A percentile compares a stretch with the other conserved stretches of the same genome.
These are phyloP conservation scores for Stygiomarasmius scandens DNA, from an alignment of 1,284 basidiomycete species.

Conservation along the genomic window DNA sequence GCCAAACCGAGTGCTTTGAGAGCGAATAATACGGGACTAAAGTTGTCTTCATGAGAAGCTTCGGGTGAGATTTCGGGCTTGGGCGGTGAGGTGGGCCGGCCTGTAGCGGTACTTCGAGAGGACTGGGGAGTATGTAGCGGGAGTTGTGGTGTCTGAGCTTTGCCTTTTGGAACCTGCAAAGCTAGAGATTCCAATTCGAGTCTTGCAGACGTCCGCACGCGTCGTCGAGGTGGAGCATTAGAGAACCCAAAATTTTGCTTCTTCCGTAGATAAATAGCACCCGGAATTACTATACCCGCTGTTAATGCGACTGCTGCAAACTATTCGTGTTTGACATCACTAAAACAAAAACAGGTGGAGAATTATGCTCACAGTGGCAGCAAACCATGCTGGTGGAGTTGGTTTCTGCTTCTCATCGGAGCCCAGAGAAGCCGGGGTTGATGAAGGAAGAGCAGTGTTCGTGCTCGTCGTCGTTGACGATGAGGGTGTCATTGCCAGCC, in stretches of 20 bases:
- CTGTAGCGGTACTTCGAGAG: neutral
- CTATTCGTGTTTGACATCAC: neutral
- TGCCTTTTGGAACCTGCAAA: neutral
- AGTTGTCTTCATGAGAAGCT: slow-evolving; percentile 30
- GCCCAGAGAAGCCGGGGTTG: neutral
- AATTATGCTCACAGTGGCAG: neutral
- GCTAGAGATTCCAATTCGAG: neutral
- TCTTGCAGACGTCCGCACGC: neutral
- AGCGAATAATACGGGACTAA: slow-evolving; percentile 36
- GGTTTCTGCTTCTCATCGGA: neutral
- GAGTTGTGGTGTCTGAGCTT: too few species aligned
- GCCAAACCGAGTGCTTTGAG: slow-evolving; percentile 45
- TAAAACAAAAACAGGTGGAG: neutral
- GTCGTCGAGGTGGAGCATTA: slow-evolving; percentile 5
- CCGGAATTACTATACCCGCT: slow-evolving; percentile 8
- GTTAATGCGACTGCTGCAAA: slow-evolving; percentile 1
- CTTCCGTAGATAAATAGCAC: slow-evolving; percentile 9
- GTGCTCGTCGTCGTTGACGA: neutral
- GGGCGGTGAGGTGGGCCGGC: neutral
- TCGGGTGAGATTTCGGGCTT: neutral
- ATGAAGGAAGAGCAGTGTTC: neutral
- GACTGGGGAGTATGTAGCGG: too few species aligned
- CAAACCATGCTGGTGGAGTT: neutral
- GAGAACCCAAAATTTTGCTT: slow-evolving; percentile 1
- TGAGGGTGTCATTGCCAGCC: neutral